Percentiles rank a stretch among this genome's conserved stretches.
Evolutionary conservation across 2,329 filamentous ascomycete genomes (phyloP).

Genomic region (Apiospora aurea): DNA sequence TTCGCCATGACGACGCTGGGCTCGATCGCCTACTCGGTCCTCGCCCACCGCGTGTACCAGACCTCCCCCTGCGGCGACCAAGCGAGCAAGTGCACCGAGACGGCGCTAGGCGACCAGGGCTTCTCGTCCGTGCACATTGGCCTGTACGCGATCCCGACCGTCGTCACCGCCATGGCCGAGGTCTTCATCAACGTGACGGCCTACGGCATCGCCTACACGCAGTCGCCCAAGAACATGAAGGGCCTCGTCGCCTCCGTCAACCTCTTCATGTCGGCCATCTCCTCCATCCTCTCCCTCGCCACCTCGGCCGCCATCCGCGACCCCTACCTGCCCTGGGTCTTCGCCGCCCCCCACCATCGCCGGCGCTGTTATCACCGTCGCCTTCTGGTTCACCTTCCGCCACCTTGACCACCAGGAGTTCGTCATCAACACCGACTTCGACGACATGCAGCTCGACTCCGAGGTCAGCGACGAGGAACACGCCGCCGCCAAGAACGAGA

Average conservation of each 20-base stretch:
- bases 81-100: constrained; percentile 37
- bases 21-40: constrained; percentile 62
- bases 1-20: constrained; percentile 57
- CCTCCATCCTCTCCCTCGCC: constrained; percentile 56
- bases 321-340: constrained; percentile 63
- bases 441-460: constrained; percentile 39
- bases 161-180: constrained; percentile 60
- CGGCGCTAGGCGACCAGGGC: constrained; percentile 35
- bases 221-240: constrained; percentile 71
- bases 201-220: constrained; percentile 73
- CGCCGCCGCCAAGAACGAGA: constrained; percentile 20
- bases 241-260: constrained; percentile 63
- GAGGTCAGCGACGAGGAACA: constrained; percentile 38
- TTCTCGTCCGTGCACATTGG: constrained; percentile 54
- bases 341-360: constrained; percentile 68
- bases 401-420: constrained; percentile 68
- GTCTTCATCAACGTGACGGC: constrained; percentile 68
- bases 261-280: constrained; percentile 64
- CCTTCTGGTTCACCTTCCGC: constrained; percentile 74
- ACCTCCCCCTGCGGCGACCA: constrained; percentile 53
- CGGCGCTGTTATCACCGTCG: constrained; percentile 65
- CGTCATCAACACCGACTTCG: constrained; percentile 39
- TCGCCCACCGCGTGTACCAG: constrained; percentile 67
- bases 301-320: constrained; percentile 50
- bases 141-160: constrained; percentile 58